Base-by-base conservation (phyloP, 2,329 filamentous ascomycete species). In the Hymenoscyphus fraxineus region DNA sequence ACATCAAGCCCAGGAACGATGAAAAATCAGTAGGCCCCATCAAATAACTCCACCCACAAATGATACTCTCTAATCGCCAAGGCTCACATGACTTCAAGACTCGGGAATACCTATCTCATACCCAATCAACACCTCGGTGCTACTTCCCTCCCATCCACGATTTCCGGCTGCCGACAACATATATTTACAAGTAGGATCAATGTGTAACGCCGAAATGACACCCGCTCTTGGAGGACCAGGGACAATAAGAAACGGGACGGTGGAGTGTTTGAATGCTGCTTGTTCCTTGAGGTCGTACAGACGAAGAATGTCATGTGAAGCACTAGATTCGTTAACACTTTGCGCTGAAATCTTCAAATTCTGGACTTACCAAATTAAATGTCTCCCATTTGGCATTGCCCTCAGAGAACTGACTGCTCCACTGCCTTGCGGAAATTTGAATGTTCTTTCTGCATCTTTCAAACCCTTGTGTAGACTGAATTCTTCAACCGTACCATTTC, bases 121-220 rank as follows among this genome's bases (percentile, higher is more conserved):
- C 16, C 95, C 95, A 62, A 99, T 86, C 66, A 99, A 77, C 0
- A 95, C 92, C 79, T 99, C 95, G 0, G 95, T 98, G 41, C 85
- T 88, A 22, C 85, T 88, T 1, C 95, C 95, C 76, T 98, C 95
- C 95, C 95, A 99, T 0, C 95, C 95, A 67, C 95, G 81, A 67
- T 95, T 98, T 0, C 95, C 95, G 4, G 92, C 93, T 0, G 92
- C 91, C 1, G 91, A 94, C 40, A 99, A 85, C 89, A 99, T 94
- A 74, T 93, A 98, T 19, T 88, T 84, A 75, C 92, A 94, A 0
- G 92, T 91, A 4, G 91, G 91, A 75, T 99, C 95, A 58, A 97
- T 82, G 73, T 94, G 95, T 10, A 98, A 79, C 66, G 90, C 88
- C 0, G 90, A 92, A 54, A 97, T 94, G 54, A 96, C 92, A 56